Base-by-base conservation (phyloP, 805 yeast genomes). In the Metschnikowia similis region DNA sequence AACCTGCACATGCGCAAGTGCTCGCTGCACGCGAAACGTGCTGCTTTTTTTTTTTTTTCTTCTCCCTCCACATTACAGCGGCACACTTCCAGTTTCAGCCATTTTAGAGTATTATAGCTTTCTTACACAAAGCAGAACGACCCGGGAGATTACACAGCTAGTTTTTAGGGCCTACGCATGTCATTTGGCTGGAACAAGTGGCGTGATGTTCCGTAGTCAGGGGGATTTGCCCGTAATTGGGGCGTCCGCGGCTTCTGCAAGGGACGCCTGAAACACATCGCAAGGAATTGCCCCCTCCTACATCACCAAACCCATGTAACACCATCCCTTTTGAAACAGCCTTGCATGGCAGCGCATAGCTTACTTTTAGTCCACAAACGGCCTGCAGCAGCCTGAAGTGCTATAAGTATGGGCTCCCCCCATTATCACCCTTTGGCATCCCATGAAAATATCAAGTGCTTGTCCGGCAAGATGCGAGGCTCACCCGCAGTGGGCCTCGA, bases 21-120 rank as follows among this genome's bases (percentile, higher is more conserved):
- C 35, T 17, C 30, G 35, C 48, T 37, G 48, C 45, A 45, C 21
- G 44, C 34, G 29, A 16, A 26, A 43, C 34, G 31, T 44, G 41
- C 34, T 21, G 26, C 43, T 26, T 43, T 30, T 17, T 41, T 30
- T 30, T 31, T 30, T 34, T 43, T 30, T n/a, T 41, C 31, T 31
- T 13, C 17, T n/a, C 13, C 29, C 37, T 32, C 37, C 31, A 39
- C 34, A 39, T 29, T 27, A 29, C 42, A 39, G 34, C 34, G n/a
- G 26, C 42, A n/a, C 13, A 29, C 34, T 26, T 27, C 41, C 8
- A 26, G 17, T 38, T 38, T 27, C 17, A 38, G 30, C 30, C 4
- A 26, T 11, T 8, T n/a, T 29, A 11, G 11, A 38, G 27, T n/a
- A 7, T n/a, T 13, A 7, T 8, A n/a, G 9, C 8, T n/a, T n/a